Percentiles rank a stretch among this genome's conserved stretches.
phyloP scores from a whole-genome alignment of 345 rosid species.

The Corymbia maculata region DNA sequence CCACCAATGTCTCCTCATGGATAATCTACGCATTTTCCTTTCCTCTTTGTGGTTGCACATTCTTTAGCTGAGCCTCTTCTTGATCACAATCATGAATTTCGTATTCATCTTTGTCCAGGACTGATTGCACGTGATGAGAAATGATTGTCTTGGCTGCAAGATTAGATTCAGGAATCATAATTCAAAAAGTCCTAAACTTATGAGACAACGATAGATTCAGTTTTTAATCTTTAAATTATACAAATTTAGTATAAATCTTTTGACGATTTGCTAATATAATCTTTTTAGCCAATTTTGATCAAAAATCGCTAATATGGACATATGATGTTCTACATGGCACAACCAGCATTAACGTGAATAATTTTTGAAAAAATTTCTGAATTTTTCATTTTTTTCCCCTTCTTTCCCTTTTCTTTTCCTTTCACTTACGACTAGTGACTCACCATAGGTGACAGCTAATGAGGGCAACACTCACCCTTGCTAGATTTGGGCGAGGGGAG shows the following conservation, averaged over 20 bases:
- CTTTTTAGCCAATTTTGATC: no score
- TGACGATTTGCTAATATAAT: rapidly evolving
- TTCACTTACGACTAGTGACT: not conserved
- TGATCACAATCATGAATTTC: not conserved
- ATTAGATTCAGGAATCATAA: not conserved
- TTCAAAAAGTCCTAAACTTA: not conserved
- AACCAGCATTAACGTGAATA: rapidly evolving
- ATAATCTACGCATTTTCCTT: not conserved
- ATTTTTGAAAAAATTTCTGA: not conserved
- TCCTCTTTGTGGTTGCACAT: not conserved
- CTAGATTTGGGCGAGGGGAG: not conserved
- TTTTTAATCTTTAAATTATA: not conserved
- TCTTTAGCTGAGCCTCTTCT: not conserved
- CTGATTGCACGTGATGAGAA: not conserved
- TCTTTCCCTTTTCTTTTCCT: not conserved
- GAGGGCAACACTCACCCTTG: not conserved
- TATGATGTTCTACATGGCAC: rapidly evolving
- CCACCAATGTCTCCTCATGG: not conserved
- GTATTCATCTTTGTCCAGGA: not conserved
- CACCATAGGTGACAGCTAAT: not conserved
- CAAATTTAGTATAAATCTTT: not conserved
- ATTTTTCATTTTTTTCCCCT: not conserved
- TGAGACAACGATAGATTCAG: rapidly evolving
- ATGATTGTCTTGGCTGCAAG: not conserved
- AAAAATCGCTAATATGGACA: rapidly evolving